Percentiles rank a stretch among this genome's conserved stretches.
Conservation (phyloP, 768 basidiomycete genomes). For the Trametes sanguinea region DNA sequence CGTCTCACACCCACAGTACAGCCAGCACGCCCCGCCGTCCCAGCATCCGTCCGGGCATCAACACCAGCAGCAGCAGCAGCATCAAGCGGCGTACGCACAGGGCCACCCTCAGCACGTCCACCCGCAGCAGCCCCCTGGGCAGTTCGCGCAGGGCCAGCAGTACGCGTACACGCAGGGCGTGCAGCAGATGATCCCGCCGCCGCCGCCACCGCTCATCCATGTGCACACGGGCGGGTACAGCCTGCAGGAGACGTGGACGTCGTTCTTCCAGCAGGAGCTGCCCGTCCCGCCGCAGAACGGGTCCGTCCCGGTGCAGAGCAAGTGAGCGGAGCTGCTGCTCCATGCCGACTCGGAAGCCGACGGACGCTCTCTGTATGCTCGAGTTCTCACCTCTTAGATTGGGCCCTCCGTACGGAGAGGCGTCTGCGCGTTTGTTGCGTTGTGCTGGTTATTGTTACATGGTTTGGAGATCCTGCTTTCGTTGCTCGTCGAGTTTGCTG, state of each 20-base stretch:
- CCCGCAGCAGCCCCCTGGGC: slow-evolving; percentile 1
- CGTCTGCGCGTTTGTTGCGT: no score
- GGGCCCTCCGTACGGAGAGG: no score
- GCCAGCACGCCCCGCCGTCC: slow-evolving; percentile 10
- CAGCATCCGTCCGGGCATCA: slow-evolving; percentile 12
- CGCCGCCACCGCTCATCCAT: slow-evolving; percentile 31
- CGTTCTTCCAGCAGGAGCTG: slow-evolving; percentile 53
- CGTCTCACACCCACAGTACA: not conserved
- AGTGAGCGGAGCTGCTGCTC: not conserved
- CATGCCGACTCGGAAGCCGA: no score
- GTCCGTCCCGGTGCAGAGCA: not conserved
- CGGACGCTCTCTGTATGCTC: no score
- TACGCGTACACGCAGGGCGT: slow-evolving; percentile 19
- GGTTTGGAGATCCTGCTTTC: no score
- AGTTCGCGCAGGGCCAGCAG: slow-evolving; percentile 28
- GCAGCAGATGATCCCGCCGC: slow-evolving; percentile 21
- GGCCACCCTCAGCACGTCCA: slow-evolving; percentile 1
- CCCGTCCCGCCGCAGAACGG: slow-evolving; percentile 20
- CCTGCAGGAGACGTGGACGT: slow-evolving; percentile 71
- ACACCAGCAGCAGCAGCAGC: slow-evolving; percentile 14
- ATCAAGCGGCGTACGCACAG: no score
- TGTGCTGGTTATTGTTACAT: no score
- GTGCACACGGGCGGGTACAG: slow-evolving; percentile 59
- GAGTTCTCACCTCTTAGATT: no score
- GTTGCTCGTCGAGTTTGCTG: not conserved